A percentile compares a stretch with the other conserved stretches of the same genome.
Evolutionary conservation across 495 filamentous ascomycete genomes (phyloP).

Genomic region (Collariella sp.): DNA sequence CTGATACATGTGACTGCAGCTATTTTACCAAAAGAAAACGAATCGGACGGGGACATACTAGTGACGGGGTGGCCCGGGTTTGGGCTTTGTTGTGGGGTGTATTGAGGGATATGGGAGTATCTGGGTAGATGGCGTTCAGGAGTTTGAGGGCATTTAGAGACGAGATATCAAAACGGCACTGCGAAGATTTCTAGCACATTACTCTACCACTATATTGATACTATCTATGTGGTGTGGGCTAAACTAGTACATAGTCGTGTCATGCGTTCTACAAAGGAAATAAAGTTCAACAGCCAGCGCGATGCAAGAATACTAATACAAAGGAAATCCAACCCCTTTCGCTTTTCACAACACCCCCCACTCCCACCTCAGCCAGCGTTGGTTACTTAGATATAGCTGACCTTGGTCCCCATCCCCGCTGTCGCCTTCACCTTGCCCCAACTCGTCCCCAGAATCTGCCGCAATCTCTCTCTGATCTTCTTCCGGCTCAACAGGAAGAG

Average conservation of each 20-base stretch:
- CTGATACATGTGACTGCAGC: slow-evolving; percentile 26
- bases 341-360: background rate
- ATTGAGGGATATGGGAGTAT: background rate
- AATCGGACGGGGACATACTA: slow-evolving; percentile 39
- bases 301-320: background rate
- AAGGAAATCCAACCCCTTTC: background rate
- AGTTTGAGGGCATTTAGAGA: background rate
- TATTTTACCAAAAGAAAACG: slow-evolving; percentile 48
- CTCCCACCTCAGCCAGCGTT: background rate
- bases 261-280: slow-evolving; percentile 9
- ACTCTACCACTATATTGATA: background rate
- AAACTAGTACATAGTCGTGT: slow-evolving; percentile 1
- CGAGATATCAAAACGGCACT: background rate
- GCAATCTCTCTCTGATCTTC: slow-evolving; percentile 65
- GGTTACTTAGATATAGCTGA: slow-evolving; percentile 65
- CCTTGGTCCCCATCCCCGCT: slow-evolving; percentile 94
- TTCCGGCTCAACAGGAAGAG: slow-evolving; percentile 65
- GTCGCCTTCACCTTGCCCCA: slow-evolving; percentile 83
- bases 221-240: background rate
- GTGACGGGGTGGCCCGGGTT: slow-evolving; percentile 32
- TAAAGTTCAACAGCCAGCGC: background rate
- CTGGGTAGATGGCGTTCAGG: background rate
- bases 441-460: slow-evolving; percentile 53
- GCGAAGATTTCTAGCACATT: background rate
- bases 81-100: slow-evolving; percentile 19